These are phyloP conservation scores for Immersiporthe knoxdaviesiana DNA, from an alignment of 2,329 filamentous ascomycete genomes.

Conservation along the genomic window DNA sequence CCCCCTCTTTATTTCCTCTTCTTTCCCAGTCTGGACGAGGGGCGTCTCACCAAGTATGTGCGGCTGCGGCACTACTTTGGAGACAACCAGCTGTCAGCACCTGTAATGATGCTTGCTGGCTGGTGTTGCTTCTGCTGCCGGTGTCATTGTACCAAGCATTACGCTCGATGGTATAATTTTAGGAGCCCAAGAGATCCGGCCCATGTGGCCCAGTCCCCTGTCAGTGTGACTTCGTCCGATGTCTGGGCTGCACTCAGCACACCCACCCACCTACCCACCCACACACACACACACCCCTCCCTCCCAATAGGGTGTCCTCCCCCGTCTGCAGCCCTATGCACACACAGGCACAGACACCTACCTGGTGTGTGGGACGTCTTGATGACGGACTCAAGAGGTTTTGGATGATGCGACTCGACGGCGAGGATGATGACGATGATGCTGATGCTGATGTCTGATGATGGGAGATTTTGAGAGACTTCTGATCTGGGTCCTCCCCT, in stretches of 20 bases:
- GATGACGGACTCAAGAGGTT: neutral
- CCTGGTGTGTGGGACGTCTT: neutral
- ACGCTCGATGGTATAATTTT: conserved; percentile 21
- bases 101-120: conserved; percentile 8
- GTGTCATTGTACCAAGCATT: neutral
- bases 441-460: neutral
- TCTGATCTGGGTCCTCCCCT: neutral
- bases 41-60: neutral
- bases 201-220: conserved; percentile 25
- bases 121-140: neutral
- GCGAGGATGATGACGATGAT: too few species aligned
- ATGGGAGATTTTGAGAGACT: neutral
- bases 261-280: neutral
- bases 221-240: conserved; percentile 12
- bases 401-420: neutral
- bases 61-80: neutral
- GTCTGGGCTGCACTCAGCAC: neutral
- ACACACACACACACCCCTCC: too few species aligned
- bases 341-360: neutral
- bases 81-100: conserved; percentile 14
- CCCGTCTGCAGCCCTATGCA: neutral
- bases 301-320: too few species aligned
- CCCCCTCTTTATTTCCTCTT: neutral
- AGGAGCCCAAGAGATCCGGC: conserved; percentile 22
- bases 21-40: neutral